phyloP scores from a whole-genome alignment of 352 stramenopile genomes.

The Globisporangium spiculum region DNA sequence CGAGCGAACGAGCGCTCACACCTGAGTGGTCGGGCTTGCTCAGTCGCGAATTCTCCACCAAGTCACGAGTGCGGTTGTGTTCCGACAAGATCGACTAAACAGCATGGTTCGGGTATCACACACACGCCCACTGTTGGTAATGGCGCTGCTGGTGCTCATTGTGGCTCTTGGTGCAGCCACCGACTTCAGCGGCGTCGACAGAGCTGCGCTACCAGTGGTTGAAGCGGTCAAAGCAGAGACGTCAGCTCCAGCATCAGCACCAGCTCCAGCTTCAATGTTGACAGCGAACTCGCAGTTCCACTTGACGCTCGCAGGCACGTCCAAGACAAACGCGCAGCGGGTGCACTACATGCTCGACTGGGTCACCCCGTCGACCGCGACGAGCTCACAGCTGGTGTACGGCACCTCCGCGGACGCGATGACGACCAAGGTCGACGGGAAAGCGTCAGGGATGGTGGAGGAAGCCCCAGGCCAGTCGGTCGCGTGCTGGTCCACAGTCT shows the following conservation, averaged over 20 bases:
- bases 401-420: constrained; percentile 39
- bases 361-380: constrained; percentile 39
- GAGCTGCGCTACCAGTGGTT: neutral
- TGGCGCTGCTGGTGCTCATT: constrained; percentile 3
- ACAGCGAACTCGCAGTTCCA: constrained; percentile 44
- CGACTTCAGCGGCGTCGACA: constrained; percentile 5
- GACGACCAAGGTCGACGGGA: constrained; percentile 31
- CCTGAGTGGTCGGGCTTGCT: neutral
- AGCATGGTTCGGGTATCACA: neutral
- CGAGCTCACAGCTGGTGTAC: constrained; percentile 38
- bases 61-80: neutral
- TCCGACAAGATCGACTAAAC: neutral
- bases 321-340: constrained; percentile 18
- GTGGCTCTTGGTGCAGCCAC: neutral
- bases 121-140: neutral
- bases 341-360: constrained; percentile 73
- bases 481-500: constrained; percentile 54
- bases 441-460: constrained; percentile 42
- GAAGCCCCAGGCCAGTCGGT: constrained; percentile 36
- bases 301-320: constrained; percentile 46
- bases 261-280: neutral
- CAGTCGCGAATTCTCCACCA: neutral
- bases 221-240: neutral
- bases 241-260: neutral
- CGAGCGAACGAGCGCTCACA: neutral